A percentile compares a stretch with the other conserved stretches of the same genome.
Evolutionary conservation across 768 basidiomycete genomes (phyloP).

Genomic region (Steccherinum ochraceum): DNA sequence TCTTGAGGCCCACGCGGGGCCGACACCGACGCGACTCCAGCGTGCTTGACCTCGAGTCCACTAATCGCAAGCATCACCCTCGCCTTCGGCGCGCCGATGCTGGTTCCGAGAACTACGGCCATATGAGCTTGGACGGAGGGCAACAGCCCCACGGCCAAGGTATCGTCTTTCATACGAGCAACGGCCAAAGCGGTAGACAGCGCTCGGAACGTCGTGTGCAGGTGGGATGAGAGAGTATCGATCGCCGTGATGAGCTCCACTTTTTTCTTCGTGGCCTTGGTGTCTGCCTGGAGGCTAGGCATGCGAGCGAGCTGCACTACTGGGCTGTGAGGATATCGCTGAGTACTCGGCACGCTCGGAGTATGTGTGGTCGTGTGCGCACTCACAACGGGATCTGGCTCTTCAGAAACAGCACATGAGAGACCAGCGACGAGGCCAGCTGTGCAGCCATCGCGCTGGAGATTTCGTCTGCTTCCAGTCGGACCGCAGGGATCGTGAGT

Average conservation of each 20-base stretch:
- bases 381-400: conserved; percentile 76
- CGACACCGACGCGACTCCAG: not conserved
- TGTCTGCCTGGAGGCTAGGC: conserved; percentile 39
- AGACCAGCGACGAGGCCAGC: conserved; percentile 55
- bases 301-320: conserved; percentile 57
- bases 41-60: conserved; percentile 46
- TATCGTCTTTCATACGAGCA: conserved; percentile 8
- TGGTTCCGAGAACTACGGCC: conserved; percentile 62
- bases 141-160: not conserved
- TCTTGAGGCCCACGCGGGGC: too few relatives aligned
- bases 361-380: not conserved
- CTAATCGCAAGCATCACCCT: conserved; percentile 59
- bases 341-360: not conserved
- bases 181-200: conserved; percentile 61
- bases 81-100: conserved; percentile 52
- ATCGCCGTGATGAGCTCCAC: conserved; percentile 57
- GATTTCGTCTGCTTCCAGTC: conserved; percentile 45
- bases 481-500: conserved; percentile 31
- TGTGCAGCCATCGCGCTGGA: conserved; percentile 56
- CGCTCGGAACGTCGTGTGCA: conserved; percentile 67
- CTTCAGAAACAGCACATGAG: conserved; percentile 72
- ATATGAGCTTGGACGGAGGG: conserved; percentile 38
- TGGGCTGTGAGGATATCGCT: conserved; percentile 36
- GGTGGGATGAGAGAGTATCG: conserved; percentile 68
- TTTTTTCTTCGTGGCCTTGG: conserved; percentile 51